Evolutionary conservation across 2,329 filamentous ascomycete species (phyloP).

Genomic region (Xylariaceae sp.): DNA sequence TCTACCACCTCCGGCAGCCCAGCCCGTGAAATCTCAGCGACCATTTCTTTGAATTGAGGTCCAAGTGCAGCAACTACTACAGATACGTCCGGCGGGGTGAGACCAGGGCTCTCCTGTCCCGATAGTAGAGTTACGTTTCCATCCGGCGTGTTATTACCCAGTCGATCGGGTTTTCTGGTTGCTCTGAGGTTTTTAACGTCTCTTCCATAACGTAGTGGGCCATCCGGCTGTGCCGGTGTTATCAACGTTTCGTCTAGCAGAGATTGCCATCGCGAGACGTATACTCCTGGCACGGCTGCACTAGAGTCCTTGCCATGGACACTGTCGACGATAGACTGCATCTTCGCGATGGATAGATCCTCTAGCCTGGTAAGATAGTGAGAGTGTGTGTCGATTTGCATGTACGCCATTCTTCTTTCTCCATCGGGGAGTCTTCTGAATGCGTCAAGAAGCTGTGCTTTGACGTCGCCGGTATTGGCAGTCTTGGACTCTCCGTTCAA

Average conservation of each 20-base stretch:
- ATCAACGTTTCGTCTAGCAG: conserved; percentile 65
- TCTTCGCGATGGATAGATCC: conserved; percentile 46
- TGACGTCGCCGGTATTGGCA: conserved; percentile 31
- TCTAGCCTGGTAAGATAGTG: conserved; percentile 54
- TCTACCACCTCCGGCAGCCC: conserved; percentile 5
- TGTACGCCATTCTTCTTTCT: conserved; percentile 41
- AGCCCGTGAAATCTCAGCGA: conserved; percentile 21
- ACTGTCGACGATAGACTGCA: conserved; percentile 51
- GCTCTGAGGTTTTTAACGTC: conserved; percentile 43
- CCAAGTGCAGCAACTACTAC: conserved; percentile 22
- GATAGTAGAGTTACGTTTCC: conserved; percentile 21
- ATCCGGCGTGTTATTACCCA: conserved; percentile 26
- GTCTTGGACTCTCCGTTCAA: neutral
- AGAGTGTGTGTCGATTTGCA: conserved; percentile 54
- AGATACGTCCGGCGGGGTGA: conserved; percentile 38
- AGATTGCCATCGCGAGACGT: conserved; percentile 65
- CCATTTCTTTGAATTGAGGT: conserved; percentile 20
- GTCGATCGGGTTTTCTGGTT: conserved; percentile 39
- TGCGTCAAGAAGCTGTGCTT: conserved; percentile 36
- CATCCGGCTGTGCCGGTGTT: conserved; percentile 51
- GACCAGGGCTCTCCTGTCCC: conserved; percentile 30
- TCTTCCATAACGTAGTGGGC: conserved; percentile 48
- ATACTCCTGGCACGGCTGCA: conserved; percentile 63
- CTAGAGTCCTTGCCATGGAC: conserved; percentile 19
- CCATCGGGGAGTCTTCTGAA: conserved; percentile 42